Base-by-base conservation (phyloP, 495 filamentous ascomycete genomes). In the Aspergillus funiculosus region DNA sequence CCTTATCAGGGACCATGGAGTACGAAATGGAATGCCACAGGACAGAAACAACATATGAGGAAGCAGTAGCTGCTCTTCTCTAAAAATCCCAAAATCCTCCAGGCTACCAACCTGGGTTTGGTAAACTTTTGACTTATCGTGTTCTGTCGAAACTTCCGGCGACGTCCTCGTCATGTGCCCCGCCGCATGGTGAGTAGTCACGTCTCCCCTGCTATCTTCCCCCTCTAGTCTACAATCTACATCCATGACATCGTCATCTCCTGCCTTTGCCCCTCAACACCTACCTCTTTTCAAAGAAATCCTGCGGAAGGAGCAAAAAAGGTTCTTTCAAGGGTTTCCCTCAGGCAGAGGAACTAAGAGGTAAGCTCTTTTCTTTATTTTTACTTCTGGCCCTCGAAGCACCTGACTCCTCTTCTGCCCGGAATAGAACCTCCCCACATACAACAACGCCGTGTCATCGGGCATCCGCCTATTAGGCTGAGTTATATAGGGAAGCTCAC, bases 391-490 rank as follows among this genome's bases (percentile, higher is more conserved):
- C 36, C 37, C 43, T 25, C 2, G 32, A 43, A 30, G 42, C 49
- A 50, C 43, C 53, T 52, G 41, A 47, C 43, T 48, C 30, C 26
- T 28, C 27, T 52, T 50, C 53, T 50, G 53, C 53, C 53, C 43
- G 46, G 38, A 21, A 51, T 34, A 43, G 39, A 31, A 43, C 49
- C 34, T 43, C 46, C 43, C 46, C 46, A 43, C 42, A 43, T 46
- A 32, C 46, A 49, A 22, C 50, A 19, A 43, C 48, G 38, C 28
- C 48, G 29, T 45, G 48, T 54, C 54, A 49, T 58, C 51, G 51
- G 54, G 54, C 51, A 58, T 46, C 54, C 46, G 50, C 51, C 50
- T 57, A 53, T 51, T 50, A 51, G 54, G 50, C 54, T 51, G 54
- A 51, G 51, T 25, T 2, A 37, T 42, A 39, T 8, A 34, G 37